Conservation (phyloP, 495 filamentous ascomycete genomes). For the Stereocaulon alpinum region DNA sequence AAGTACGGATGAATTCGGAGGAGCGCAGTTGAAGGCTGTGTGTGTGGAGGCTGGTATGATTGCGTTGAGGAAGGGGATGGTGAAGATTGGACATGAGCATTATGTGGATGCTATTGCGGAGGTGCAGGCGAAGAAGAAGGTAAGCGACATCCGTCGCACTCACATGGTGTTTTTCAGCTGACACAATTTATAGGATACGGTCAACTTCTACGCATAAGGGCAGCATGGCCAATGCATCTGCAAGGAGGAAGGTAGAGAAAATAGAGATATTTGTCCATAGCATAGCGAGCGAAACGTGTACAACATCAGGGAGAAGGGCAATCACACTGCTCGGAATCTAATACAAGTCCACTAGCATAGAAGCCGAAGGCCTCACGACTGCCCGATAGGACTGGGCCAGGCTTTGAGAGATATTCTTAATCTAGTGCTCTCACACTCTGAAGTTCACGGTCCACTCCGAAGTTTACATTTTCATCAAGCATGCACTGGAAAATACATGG, state of each 20-base stretch:
- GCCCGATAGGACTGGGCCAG: no score
- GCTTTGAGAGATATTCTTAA: no score
- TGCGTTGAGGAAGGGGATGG: conserved; percentile 80
- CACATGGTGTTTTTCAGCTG: background rate
- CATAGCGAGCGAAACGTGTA: background rate
- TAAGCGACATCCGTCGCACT: background rate
- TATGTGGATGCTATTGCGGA: conserved; percentile 98
- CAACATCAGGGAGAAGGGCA: conserved; percentile 15
- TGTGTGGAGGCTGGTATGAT: conserved; percentile 99
- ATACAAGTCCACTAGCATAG: background rate
- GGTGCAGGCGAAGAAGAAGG: conserved; percentile 95
- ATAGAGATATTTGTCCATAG: background rate
- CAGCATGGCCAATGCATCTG: background rate
- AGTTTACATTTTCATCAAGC: background rate
- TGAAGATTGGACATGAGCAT: conserved; percentile 94
- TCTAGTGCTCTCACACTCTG: no score
- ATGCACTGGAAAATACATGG: background rate
- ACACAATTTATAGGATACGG: conserved; percentile 37
- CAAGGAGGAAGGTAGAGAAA: background rate
- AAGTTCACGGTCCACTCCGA: no score
- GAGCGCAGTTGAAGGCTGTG: conserved; percentile 94
- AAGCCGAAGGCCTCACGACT: no score
- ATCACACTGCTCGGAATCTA: background rate
- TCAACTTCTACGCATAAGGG: conserved; percentile 24
- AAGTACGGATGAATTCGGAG: conserved; percentile 98